Percentiles rank a stretch among this genome's conserved stretches.
Conservation (phyloP, 129 eudicot species). For the Arctium minus region DNA sequence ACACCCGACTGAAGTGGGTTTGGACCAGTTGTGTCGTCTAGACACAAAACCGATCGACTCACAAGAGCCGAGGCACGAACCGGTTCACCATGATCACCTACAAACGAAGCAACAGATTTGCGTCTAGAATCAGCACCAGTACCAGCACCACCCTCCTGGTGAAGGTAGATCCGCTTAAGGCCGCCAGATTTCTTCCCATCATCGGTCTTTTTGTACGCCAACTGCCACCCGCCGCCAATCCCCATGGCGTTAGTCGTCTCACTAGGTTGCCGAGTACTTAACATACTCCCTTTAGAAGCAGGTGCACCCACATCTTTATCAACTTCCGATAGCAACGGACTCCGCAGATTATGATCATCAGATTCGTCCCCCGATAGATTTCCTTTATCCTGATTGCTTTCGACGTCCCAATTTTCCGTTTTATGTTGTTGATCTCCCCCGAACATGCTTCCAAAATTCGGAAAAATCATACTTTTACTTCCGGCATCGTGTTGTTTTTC, state of each 20-base stretch:
- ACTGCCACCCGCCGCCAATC: slow-evolving; percentile 98
- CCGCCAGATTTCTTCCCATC: slow-evolving; percentile 57
- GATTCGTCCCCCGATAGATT: slow-evolving; percentile 44
- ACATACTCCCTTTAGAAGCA: slow-evolving; percentile 26
- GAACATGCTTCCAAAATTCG: slow-evolving; percentile 71
- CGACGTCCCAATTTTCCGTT: slow-evolving; percentile 62
- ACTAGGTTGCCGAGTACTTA: slow-evolving; percentile 33
- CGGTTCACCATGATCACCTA: slow-evolving; percentile 33
- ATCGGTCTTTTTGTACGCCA: slow-evolving; percentile 59
- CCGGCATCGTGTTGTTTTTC: slow-evolving; percentile 66
- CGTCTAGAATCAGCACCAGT: slow-evolving; percentile 36
- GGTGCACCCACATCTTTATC: slow-evolving; percentile 42
- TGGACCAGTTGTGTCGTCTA: slow-evolving; percentile 37
- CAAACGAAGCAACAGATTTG: slow-evolving; percentile 57
- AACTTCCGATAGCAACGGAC: slow-evolving; percentile 61
- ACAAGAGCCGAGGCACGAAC: slow-evolving; percentile 86
- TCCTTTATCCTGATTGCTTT: slow-evolving; percentile 39
- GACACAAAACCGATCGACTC: slow-evolving; percentile 67
- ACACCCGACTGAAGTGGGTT: slow-evolving; percentile 40
- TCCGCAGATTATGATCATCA: slow-evolving; percentile 45
- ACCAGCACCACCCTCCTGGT: slow-evolving; percentile 55
- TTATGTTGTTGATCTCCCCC: slow-evolving; percentile 39
- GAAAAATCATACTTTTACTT: slow-evolving; percentile 56
- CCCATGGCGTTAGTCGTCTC: slow-evolving; percentile 62
- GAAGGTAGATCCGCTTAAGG: slow-evolving; percentile 71